Percentiles rank a stretch among this genome's conserved stretches.
phyloP scores from a whole-genome alignment of 2,329 filamentous ascomycete species.

The Aspergillus sp. region DNA sequence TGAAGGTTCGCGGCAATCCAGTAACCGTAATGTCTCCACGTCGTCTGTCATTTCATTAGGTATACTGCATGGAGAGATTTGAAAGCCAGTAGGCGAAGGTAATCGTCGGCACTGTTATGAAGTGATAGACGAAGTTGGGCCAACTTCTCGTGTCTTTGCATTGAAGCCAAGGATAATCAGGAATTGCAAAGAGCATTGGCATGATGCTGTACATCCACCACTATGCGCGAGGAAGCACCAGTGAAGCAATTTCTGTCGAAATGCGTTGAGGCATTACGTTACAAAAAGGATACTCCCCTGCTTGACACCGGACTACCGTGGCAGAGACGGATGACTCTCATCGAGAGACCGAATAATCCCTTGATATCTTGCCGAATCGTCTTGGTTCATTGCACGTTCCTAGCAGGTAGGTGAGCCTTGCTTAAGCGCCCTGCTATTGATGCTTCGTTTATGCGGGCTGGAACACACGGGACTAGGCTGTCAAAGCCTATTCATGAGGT shows the following conservation, averaged over 20 bases:
- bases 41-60: too few relatives aligned
- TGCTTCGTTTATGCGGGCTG: background rate
- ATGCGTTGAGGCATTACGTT: background rate
- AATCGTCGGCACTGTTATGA: too few relatives aligned
- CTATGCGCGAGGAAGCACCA: background rate
- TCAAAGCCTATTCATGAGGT: background rate
- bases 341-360: background rate
- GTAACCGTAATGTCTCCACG: too few relatives aligned
- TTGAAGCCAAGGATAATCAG: too few relatives aligned
- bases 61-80: too few relatives aligned
- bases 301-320: background rate
- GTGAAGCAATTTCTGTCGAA: background rate
- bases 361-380: background rate
- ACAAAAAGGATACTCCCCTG: background rate
- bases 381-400: background rate
- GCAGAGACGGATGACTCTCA: background rate
- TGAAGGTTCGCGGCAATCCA: too few relatives aligned
- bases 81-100: too few relatives aligned
- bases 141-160: too few relatives aligned
- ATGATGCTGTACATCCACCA: too few relatives aligned
- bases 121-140: too few relatives aligned
- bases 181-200: too few relatives aligned
- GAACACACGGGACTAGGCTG: background rate
- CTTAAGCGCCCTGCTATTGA: background rate
- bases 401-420: background rate